Base-by-base conservation (phyloP, 2,329 filamentous ascomycete species). In the Aspergillus udagawae region DNA sequence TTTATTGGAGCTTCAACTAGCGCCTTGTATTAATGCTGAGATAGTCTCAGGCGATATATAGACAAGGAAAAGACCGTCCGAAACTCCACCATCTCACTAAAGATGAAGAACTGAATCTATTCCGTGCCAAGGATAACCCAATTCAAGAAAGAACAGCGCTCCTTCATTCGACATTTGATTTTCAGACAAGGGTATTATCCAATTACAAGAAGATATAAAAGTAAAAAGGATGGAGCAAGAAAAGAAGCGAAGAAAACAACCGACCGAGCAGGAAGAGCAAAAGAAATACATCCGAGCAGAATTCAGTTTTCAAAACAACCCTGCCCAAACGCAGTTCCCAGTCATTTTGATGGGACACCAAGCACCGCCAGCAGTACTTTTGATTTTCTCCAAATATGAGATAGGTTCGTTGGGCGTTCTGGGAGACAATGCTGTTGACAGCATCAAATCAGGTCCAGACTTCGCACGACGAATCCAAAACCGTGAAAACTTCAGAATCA, bases 1-100 rank as follows among this genome's bases (percentile, higher is more conserved):
- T 32, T 52, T 35, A 60, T 60, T 60, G 55, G 58, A 54, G 49
- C 45, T 23, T 12, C 5, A 4, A 45, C 42, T 45, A 45, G 42
- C 42, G 8, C 3, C 42, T 45, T 23, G 28, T 10, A 29, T 29
- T 29, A 29, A 29, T 29, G 10, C 10, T 29, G 10, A 29, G 10
- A 12, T 12, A 17, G 32, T 38, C 32, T 38, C 32, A 38, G 14
- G 32, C 32, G 14, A 38, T 38, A 38, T 17, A 38, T 17, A 38
- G 32, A 7, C 32, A 17, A 17, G 32, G 32, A 17, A 7, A 17
- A 3, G 32, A 38, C 14, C 14, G 14, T 17, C 32, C 32, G 5
- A 38, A 17, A 38, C 6, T 17, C 32, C 32, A 14, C 32, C 32
- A 38, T 7, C 14, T 7, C 14, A 38, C 14, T 14, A 38, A 35